phyloP scores from a whole-genome alignment of 768 basidiomycete genomes.

The Leccinum disarticulatum region DNA sequence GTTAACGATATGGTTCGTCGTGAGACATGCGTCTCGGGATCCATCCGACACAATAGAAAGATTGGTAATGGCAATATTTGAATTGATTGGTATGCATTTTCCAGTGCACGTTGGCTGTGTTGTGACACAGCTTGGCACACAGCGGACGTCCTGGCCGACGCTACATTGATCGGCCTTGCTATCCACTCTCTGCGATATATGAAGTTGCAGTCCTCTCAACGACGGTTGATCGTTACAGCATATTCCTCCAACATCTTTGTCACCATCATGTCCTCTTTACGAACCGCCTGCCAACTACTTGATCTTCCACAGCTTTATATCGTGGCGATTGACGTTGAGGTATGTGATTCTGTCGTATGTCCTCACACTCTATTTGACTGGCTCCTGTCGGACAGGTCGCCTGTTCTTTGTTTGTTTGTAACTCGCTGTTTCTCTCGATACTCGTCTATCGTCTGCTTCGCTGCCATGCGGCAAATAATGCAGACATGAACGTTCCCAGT shows the following conservation, averaged over 20 bases:
- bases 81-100: slow-evolving; percentile 15
- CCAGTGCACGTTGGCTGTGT: background rate
- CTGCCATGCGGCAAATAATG: background rate
- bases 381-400: slow-evolving; percentile 10
- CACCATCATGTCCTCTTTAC: slow-evolving; percentile 5
- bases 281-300: slow-evolving; percentile 10
- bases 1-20: slow-evolving; percentile 3
- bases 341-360: background rate
- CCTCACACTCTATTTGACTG: slow-evolving; percentile 2
- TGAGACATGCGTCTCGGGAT: background rate
- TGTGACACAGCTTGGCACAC: slow-evolving; percentile 1
- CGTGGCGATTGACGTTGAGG: slow-evolving; percentile 17
- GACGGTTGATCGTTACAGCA: slow-evolving; percentile 5
- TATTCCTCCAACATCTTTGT: slow-evolving; percentile 12
- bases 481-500: background rate
- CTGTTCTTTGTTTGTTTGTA: slow-evolving; percentile 16
- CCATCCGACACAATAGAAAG: background rate
- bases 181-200: slow-evolving; percentile 6
- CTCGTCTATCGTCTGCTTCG: slow-evolving; percentile 10
- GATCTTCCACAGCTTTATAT: background rate
- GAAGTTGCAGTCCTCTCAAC: slow-evolving; percentile 4
- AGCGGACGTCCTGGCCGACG: slow-evolving; percentile 25
- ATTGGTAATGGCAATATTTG: slow-evolving; percentile 8
- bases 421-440: slow-evolving; percentile 10
- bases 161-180: slow-evolving; percentile 11